A percentile compares a stretch with the other conserved stretches of the same genome.
phyloP scores from a whole-genome alignment of 2,329 filamentous ascomycete species.

The Davidsoniella eucalypti region DNA sequence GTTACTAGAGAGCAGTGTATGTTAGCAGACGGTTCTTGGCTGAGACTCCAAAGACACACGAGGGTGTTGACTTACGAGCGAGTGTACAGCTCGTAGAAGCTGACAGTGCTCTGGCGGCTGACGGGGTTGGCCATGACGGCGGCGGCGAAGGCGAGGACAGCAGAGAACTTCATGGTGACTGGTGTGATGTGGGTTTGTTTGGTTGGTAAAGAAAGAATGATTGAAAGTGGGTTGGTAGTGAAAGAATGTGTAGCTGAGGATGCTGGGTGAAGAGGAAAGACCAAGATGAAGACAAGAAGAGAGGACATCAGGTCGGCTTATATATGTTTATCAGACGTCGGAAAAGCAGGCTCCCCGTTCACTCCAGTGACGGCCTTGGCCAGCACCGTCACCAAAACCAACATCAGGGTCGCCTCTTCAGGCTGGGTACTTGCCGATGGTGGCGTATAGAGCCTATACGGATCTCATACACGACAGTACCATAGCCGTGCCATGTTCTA shows the following conservation, averaged over 20 bases:
- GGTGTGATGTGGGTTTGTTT: background rate
- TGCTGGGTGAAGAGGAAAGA: background rate
- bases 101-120: background rate
- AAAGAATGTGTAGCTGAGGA: background rate
- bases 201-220: too few species aligned
- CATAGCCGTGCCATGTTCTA: too few species aligned
- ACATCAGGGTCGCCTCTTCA: too few species aligned
- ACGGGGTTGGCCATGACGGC: slow-evolving; percentile 7
- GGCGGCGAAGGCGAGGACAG: slow-evolving; percentile 3
- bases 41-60: background rate
- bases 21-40: background rate
- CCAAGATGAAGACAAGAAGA: background rate
- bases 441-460: too few species aligned
- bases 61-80: slow-evolving; percentile 5
- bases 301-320: background rate
- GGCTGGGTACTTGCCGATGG: too few species aligned
- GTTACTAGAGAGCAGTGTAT: background rate
- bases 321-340: too few species aligned
- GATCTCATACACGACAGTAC: too few species aligned
- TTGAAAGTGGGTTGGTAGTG: background rate
- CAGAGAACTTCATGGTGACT: slow-evolving; percentile 7
- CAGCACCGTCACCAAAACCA: too few species aligned
- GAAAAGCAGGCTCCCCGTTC: too few species aligned
- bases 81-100: slow-evolving; percentile 4
- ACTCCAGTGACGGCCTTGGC: too few species aligned